Evolutionary conservation across 768 basidiomycete species (phyloP), one percentile per base, ranked within the genome.

Genomic region (Mrakia frigida): DNA sequence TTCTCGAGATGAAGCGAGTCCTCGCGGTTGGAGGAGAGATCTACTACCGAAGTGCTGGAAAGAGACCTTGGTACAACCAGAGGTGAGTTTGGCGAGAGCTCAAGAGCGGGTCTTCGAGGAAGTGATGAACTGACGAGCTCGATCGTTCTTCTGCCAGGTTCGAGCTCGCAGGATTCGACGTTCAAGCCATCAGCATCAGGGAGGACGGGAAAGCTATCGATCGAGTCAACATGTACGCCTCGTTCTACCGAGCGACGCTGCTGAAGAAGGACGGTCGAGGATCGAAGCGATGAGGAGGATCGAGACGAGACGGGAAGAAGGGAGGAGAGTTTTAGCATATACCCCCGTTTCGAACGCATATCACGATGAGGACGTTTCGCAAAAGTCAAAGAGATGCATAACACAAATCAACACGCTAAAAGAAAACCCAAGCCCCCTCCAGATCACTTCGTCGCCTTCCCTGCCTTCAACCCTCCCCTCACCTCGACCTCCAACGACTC

Each of bases 31-130:
- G 88, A 0, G 91, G 91, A 0, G 84, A 87, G 73, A 87, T 90
- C 4, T 87, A 90, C 74, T 91, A 89, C 88, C 85, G 91, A 0
- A 88, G 87, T 18, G 90, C 89, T 0, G 88, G 86, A 2, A 87
- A 86, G 80, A 82, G 85, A 72, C 90, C 90, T 6, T 90, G 90
- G 90, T 90, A 90, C 81, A 87, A 86, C 65, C 84, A 86, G 75
- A 82, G 85, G 86, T 88, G 72, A 41, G 78, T 67, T 28, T 6
- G 31, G 1, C 56, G 53, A 56, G 53, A 6, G 53, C n/a, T 25
- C 25, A 18, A 7, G 56, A 28, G n/a, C 56, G n/a, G 0, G 56
- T n/a, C 9, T 4, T 9, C 9, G n/a, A 56, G 13, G n/a, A 25
- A 56, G 28, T 25, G 56, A 56, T 28, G 25, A 13, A 4, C 25